Evolutionary conservation across 805 yeast genomes (phyloP).

Genomic region (Saccharomycopsis babjevae): DNA sequence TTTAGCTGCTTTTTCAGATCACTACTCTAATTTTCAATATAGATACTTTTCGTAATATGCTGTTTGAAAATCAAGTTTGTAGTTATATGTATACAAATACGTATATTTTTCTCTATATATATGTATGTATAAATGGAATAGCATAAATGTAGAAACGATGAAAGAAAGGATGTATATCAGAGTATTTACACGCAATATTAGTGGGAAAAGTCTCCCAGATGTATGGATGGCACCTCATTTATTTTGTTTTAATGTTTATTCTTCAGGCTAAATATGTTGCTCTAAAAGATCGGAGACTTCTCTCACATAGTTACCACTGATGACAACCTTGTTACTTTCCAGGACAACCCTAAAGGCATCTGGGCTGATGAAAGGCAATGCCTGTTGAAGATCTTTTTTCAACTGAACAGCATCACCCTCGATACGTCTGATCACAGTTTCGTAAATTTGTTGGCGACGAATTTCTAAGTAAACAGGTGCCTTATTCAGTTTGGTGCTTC

Average conservation of each 20-base stretch:
- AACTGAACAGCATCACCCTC: conserved; percentile 58
- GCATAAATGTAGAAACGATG: too few species aligned
- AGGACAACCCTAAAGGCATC: conserved; percentile 37
- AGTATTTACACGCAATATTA: neutral
- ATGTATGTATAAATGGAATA: too few species aligned
- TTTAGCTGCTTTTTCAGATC: too few species aligned
- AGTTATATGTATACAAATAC: too few species aligned
- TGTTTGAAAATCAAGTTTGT: too few species aligned
- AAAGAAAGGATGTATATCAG: too few species aligned
- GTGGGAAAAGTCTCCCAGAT: neutral
- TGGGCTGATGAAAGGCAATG: conserved; percentile 39
- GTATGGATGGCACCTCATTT: neutral
- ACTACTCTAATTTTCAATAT: too few species aligned
- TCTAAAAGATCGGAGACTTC: conserved; percentile 7
- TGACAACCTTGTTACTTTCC: conserved; percentile 42
- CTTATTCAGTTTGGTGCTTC: conserved; percentile 48
- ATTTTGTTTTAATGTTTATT: neutral
- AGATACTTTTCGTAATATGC: too few species aligned
- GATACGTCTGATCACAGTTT: conserved; percentile 65
- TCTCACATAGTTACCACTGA: conserved; percentile 36
- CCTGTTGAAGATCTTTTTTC: conserved; percentile 50
- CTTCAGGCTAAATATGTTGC: neutral
- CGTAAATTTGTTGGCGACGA: conserved; percentile 49
- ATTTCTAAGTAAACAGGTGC: conserved; percentile 73
- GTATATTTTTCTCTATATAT: too few species aligned